Base-by-base conservation (phyloP, 306 rosid genomes). In the Casuarina equisetifolia region DNA sequence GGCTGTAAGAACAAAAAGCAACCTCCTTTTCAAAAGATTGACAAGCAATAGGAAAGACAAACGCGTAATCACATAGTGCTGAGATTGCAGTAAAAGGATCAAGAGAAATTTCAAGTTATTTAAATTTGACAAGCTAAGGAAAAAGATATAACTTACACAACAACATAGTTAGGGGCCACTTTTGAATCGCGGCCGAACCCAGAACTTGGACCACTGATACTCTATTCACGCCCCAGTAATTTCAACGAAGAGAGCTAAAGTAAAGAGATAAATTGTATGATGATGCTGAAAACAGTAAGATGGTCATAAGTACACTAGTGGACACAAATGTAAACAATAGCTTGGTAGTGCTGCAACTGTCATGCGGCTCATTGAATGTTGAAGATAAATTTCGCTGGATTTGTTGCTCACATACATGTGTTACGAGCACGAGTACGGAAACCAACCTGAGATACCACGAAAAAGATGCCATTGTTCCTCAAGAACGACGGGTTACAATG, bases 231-330 rank as follows among this genome's bases (percentile, higher is more conserved):
- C 82, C 72, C 40, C 42, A 42, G 76, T 54, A 48, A 50, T 57
- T 72, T 25, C 32, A 25, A 68, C 66, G 75, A 51, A 77, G 57
- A 75, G 52, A 46, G 6, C 48, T 51, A 20, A 85, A 38, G 16
- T 6, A 9, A 63, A 59, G 58, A 71, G 17, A 48, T 46, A 35
- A 16, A 36, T 7, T 9, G 63, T 52, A 19, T 1, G 17, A 20
- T 4, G 66, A 70, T n/a, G 52, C 57, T 43, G 17, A 4, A 52
- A 69, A 32, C 0, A 39, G 19, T 13, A 25, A 25, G 3, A 1
- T 43, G 20, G 46, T 20, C 20, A 5, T 19, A 16, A 2, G 5
- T 9, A 1, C 19, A 19, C 8, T 1, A 19, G 35, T 7, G 36
- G 12, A 55, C 20, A 16, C 17, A 16, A 52, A 19, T 52, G 17